These are phyloP conservation scores for Lotmaria passim DNA, from an alignment of 208 protist genomes.

Conservation along the genomic window DNA sequence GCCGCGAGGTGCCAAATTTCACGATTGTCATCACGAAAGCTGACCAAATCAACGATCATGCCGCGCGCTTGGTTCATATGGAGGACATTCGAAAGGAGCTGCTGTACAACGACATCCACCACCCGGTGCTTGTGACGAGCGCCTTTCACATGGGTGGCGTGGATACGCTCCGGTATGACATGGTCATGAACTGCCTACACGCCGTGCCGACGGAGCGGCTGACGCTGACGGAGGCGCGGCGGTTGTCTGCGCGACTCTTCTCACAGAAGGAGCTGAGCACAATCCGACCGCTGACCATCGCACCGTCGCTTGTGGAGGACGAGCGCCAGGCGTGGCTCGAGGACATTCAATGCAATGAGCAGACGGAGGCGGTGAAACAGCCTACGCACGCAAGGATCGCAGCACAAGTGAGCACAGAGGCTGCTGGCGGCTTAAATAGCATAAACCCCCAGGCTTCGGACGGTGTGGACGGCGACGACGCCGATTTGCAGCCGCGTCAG, in stretches of 20 bases:
- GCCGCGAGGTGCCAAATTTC: conserved; percentile 86
- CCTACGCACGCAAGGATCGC: no score
- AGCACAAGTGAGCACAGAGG: background rate
- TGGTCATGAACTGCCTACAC: conserved; percentile 90
- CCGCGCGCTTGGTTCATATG: conserved; percentile 36
- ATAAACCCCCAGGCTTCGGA: background rate
- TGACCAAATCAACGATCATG: conserved; percentile 68
- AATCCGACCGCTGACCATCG: conserved; percentile 66
- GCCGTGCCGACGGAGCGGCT: conserved; percentile 81
- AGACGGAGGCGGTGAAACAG: background rate
- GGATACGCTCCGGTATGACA: conserved; percentile 89
- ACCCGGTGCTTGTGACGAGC: conserved; percentile 87
- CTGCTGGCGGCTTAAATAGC: background rate
- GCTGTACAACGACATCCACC: conserved; percentile 77
- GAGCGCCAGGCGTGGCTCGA: conserved; percentile 59
- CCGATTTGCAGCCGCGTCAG: conserved; percentile 17
- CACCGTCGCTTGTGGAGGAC: conserved; percentile 73
- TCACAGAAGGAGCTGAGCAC: conserved; percentile 78
- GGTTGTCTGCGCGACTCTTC: conserved; percentile 77
- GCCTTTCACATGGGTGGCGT: conserved; percentile 87
- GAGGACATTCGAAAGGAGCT: conserved; percentile 85
- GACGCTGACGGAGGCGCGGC: conserved; percentile 76
- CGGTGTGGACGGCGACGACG: background rate
- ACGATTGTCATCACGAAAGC: conserved; percentile 91
- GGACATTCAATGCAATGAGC: conserved; percentile 7